These are phyloP conservation scores for Alternaria incomplexa DNA, from an alignment of 2,329 filamentous ascomycete genomes.

Conservation along the genomic window DNA sequence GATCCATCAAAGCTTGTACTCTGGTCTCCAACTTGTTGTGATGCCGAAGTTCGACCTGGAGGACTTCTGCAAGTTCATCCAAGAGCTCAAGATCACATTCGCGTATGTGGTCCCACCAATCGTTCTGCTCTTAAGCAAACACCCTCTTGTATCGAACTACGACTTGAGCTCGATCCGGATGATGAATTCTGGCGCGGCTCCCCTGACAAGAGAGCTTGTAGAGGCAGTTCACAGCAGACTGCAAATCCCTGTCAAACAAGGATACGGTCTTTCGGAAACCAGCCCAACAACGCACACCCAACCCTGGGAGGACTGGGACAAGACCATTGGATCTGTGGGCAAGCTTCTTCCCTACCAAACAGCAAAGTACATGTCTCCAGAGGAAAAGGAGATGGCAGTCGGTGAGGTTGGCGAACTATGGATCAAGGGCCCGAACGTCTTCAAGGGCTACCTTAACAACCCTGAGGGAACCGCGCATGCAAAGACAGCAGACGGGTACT, in stretches of 20 bases:
- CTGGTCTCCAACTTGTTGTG: constrained; percentile 70
- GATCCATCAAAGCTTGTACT: constrained; percentile 70
- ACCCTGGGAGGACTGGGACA: constrained; percentile 76
- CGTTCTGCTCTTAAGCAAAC: constrained; percentile 78
- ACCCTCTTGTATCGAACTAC: constrained; percentile 78
- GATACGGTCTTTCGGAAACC: constrained; percentile 89
- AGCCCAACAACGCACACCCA: constrained; percentile 79
- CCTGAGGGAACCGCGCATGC: constrained; percentile 72
- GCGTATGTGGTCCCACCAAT: constrained; percentile 85
- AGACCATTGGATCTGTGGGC: constrained; percentile 78
- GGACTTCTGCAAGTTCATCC: constrained; percentile 76
- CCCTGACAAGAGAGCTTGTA: constrained; percentile 80
- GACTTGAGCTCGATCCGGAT: constrained; percentile 79
- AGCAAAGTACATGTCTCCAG: constrained; percentile 75
- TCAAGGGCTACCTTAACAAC: constrained; percentile 79
- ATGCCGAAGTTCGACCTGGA: constrained; percentile 84
- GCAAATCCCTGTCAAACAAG: constrained; percentile 84
- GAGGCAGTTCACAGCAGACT: constrained; percentile 76
- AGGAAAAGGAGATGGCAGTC: constrained; percentile 64
- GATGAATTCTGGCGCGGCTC: constrained; percentile 87
- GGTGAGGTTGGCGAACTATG: constrained; percentile 67
- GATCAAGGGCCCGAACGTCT: constrained; percentile 80
- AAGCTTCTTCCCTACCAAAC: constrained; percentile 78
- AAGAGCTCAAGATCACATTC: constrained; percentile 77
- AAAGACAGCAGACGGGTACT: constrained; percentile 79